A percentile compares a stretch with the other conserved stretches of the same genome.
Evolutionary conservation across 768 basidiomycete species (phyloP).

Genomic region (Mycena haematopus): DNA sequence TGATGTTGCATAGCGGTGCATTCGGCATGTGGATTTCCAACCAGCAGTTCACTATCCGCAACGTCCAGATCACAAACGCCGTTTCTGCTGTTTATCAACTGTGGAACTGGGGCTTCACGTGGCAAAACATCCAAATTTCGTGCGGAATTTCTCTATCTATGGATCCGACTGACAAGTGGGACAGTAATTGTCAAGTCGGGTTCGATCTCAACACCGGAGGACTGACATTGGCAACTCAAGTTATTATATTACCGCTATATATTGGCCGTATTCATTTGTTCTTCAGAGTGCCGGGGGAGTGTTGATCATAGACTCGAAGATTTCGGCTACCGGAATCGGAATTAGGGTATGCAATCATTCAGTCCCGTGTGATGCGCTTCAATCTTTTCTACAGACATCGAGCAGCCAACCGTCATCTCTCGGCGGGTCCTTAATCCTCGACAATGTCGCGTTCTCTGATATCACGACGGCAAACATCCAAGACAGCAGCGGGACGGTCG

Average conservation of each 20-base stretch:
- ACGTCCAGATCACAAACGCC: slow-evolving; percentile 14
- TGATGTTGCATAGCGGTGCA: not conserved
- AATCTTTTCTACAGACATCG: not conserved
- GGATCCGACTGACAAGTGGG: not conserved
- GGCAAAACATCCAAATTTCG: slow-evolving; percentile 19
- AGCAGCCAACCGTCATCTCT: not conserved
- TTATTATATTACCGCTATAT: not conserved
- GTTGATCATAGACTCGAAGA: slow-evolving; percentile 3
- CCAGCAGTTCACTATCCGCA: slow-evolving; percentile 23
- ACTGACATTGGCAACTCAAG: slow-evolving; percentile 10
- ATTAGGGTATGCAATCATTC: not conserved
- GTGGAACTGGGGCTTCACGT: slow-evolving; percentile 18
- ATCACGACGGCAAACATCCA: slow-evolving; percentile 4
- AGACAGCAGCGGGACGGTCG: not conserved
- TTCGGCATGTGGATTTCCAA: slow-evolving; percentile 23
- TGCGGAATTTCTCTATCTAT: not conserved
- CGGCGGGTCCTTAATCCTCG: slow-evolving; percentile 6
- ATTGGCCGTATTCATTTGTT: not conserved
- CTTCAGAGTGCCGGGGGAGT: slow-evolving; percentile 5
- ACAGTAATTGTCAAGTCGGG: slow-evolving; percentile 12
- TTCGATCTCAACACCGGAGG: slow-evolving; percentile 15
- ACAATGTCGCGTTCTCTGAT: slow-evolving; percentile 5
- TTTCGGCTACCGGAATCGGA: slow-evolving; percentile 5
- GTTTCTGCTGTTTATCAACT: slow-evolving; percentile 1
- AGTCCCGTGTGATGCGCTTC: not conserved